Conservation (phyloP, 2,329 filamentous ascomycete genomes). For the Clonostachys byssicola region DNA sequence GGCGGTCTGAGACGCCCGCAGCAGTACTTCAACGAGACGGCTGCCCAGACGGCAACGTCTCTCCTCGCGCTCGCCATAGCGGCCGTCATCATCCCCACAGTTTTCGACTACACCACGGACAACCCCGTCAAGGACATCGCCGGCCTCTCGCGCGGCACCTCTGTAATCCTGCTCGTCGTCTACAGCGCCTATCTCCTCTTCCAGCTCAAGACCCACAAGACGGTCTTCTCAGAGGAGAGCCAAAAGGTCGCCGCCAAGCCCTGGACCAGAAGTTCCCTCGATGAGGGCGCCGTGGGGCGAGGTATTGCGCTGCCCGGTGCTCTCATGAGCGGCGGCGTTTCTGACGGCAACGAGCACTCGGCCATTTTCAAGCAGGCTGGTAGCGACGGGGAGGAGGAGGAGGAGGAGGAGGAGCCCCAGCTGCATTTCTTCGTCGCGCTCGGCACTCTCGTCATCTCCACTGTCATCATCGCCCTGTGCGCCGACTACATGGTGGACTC, state of each 20-base stretch:
- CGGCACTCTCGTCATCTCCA: conserved; percentile 66
- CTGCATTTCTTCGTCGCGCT: conserved; percentile 71
- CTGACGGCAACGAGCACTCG: no score
- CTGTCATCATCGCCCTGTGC: conserved; percentile 75
- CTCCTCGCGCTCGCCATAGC: conserved; percentile 75
- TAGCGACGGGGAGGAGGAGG: conserved; percentile 51
- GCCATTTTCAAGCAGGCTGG: conserved; percentile 1
- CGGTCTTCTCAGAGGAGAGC: conserved; percentile 75
- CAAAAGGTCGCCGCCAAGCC: conserved; percentile 65
- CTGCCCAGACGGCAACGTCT: conserved; percentile 84
- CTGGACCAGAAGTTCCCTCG: conserved; percentile 31
- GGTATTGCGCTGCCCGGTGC: conserved; percentile 12
- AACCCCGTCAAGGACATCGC: conserved; percentile 46
- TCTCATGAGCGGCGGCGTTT: no score
- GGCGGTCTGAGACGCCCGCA: conserved; percentile 74
- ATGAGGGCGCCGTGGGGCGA: conserved; percentile 18
- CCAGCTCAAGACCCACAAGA: conserved; percentile 81
- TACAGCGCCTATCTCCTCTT: conserved; percentile 85
- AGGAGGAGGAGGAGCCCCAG: conserved; percentile 70
- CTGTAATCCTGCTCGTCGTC: conserved; percentile 77
- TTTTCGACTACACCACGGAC: conserved; percentile 59
- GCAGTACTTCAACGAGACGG: conserved; percentile 88
- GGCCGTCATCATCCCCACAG: conserved; percentile 83
- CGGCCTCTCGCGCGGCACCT: conserved; percentile 65
- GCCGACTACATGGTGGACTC: conserved; percentile 75